phyloP scores from a whole-genome alignment of 306 rosid genomes.

The Acmispon strigosus region DNA sequence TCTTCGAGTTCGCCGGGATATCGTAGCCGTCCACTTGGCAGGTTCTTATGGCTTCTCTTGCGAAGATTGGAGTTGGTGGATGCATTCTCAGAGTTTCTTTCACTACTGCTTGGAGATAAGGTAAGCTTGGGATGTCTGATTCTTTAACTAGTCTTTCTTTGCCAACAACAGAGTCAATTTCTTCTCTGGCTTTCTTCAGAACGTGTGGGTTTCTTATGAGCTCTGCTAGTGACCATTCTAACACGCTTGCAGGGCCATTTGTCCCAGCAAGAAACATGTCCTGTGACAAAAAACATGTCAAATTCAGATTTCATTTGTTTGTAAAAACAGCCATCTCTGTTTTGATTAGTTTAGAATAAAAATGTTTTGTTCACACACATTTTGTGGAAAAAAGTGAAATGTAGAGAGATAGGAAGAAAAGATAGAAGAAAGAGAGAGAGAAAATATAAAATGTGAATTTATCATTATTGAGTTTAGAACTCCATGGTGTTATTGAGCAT shows the following conservation, averaged over 20 bases:
- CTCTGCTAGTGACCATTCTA: conserved; percentile 52
- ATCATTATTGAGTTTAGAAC: no score
- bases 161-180: conserved; percentile 41
- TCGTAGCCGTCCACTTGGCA: conserved; percentile 30
- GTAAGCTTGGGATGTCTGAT: conserved; percentile 41
- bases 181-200: conserved; percentile 35
- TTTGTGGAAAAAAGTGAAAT: no score
- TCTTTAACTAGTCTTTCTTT: conserved; percentile 23
- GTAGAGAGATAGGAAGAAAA: no score
- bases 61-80: conserved; percentile 40
- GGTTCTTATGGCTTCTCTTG: conserved; percentile 26
- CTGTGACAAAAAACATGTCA: conserved; percentile 24
- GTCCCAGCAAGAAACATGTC: conserved; percentile 54
- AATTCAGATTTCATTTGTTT: background rate
- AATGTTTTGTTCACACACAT: no score
- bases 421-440: no score
- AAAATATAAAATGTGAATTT: no score
- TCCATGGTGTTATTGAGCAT: no score
- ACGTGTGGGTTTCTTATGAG: conserved; percentile 27
- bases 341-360: background rate
- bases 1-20: conserved; percentile 22
- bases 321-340: background rate
- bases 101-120: conserved; percentile 38
- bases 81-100: conserved; percentile 48
- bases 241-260: conserved; percentile 31